Evolutionary conservation across 148 eudicot genomes (phyloP), one percentile per base, ranked within the genome.

Genomic region (Agrostemma githago): DNA sequence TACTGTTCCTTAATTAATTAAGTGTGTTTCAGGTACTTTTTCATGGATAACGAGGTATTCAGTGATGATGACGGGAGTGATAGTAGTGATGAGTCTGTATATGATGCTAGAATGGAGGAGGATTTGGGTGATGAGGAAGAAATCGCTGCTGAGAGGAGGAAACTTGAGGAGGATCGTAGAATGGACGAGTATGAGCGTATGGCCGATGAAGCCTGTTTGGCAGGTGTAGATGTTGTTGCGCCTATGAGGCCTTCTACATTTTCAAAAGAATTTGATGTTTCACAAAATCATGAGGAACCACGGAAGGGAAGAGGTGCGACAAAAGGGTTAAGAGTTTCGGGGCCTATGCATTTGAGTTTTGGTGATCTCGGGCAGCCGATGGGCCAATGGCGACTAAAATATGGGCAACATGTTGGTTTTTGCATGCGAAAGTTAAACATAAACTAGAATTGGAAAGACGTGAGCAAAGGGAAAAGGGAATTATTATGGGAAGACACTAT

Each of bases 241-340:
- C 38, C 37, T 6, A 9, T 4, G 0, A 6, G 10, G 7, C 15
- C 15, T 44, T 19, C 72, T 44, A 19, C 64, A 26, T 51, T 10
- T 16, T 0, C 6, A 15, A 66, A 4, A 12, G 17, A 1, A 14
- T 3, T 0, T 40, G n/a, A 42, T 3, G 70, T 42, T 38, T 15
- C 51, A 42, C 2, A 68, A 15, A 43, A 46, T 5, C 3, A 5
- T 3, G 19, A 26, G 59, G 2, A 14, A 0, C 3, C 44, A 19
- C n/a, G 72, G 1, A 68, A 68, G 19, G 58, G 72, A 46, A 43
- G 71, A 19, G 39, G 58, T 46, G 58, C 72, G 16, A 68, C 72
- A 5, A 68, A 68, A 48, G 38, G 72, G 58, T 20, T 11, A 46
- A 68, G n/a, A 48, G 38, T 20, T 21, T 4, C 9, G 0, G 5